Percentiles rank a stretch among this genome's conserved stretches.
phyloP scores from a whole-genome alignment of 495 filamentous ascomycete species.

The Glarea lozoyensis region DNA sequence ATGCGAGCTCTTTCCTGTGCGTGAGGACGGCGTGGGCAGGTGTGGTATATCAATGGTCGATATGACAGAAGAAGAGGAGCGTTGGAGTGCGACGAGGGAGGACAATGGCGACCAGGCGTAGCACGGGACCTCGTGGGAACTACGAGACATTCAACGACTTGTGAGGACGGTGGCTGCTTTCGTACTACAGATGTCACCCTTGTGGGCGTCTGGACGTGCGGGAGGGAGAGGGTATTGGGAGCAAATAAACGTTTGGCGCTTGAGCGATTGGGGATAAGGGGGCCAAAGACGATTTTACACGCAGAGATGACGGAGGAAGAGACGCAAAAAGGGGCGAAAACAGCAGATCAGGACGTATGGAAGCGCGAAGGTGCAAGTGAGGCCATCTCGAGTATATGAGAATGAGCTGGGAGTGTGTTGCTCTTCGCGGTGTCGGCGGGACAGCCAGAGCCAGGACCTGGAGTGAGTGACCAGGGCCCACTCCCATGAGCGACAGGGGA shows the following conservation, averaged over 20 bases:
- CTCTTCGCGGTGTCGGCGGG: too few relatives aligned
- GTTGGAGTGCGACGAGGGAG: slow-evolving; percentile 17
- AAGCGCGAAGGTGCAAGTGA: too few relatives aligned
- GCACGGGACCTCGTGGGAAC: slow-evolving; percentile 21
- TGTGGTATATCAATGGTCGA: too few relatives aligned
- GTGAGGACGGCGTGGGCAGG: too few relatives aligned
- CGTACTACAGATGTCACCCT: too few relatives aligned
- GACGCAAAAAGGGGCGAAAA: slow-evolving; percentile 7
- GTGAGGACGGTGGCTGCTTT: slow-evolving; percentile 10
- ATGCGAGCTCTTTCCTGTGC: too few relatives aligned
- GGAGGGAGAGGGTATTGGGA: slow-evolving; percentile 10
- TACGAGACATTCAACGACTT: slow-evolving; percentile 12
- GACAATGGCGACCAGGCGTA: slow-evolving; percentile 13
- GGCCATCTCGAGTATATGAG: too few relatives aligned
- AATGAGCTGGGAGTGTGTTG: too few relatives aligned
- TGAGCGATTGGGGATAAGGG: slow-evolving; percentile 13
- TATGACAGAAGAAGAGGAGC: slow-evolving; percentile 11
- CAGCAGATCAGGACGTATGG: too few relatives aligned
- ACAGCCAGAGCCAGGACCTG: too few relatives aligned
- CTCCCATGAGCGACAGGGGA: too few relatives aligned
- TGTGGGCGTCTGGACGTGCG: slow-evolving; percentile 18
- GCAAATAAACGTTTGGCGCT: slow-evolving; percentile 17
- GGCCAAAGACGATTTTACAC: slow-evolving; percentile 18
- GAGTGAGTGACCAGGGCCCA: too few relatives aligned
- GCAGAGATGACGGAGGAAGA: slow-evolving; percentile 4